Conservation (phyloP, 2,329 filamentous ascomycete species). For the Diplocarpon rosae region DNA sequence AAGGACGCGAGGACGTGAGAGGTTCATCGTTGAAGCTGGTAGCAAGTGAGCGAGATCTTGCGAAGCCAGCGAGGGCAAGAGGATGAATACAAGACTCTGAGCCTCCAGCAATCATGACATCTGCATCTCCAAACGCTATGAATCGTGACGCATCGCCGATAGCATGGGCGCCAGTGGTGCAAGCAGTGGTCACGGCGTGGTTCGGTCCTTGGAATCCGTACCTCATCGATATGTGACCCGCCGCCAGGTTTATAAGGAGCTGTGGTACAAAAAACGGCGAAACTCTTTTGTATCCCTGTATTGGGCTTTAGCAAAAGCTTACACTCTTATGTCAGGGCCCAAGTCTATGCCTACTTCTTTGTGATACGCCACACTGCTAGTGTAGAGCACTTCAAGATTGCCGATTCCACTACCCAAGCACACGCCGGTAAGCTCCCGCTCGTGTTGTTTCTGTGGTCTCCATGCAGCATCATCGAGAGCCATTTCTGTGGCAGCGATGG, state of each 20-base stretch:
- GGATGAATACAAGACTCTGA: constrained; percentile 95
- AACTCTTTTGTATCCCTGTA: constrained; percentile 80
- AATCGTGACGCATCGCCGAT: constrained; percentile 90
- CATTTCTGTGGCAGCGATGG: constrained; percentile 75
- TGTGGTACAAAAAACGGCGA: constrained; percentile 90
- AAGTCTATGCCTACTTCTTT: constrained; percentile 42
- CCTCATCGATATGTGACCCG: constrained; percentile 89
- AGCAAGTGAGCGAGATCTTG: constrained; percentile 73
- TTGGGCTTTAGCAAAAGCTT: constrained; percentile 16
- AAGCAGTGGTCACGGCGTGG: constrained; percentile 86
- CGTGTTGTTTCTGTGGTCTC: constrained; percentile 38
- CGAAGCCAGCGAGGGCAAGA: constrained; percentile 83
- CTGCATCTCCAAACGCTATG: constrained; percentile 80
- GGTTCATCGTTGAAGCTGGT: constrained; percentile 71
- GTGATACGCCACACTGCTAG: constrained; percentile 67
- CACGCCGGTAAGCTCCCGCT: constrained; percentile 72
- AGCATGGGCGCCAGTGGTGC: constrained; percentile 90
- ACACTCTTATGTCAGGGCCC: background rate
- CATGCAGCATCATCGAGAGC: constrained; percentile 76
- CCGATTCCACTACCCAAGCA: constrained; percentile 94
- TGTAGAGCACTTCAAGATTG: constrained; percentile 82
- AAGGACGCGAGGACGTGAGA: constrained; percentile 65
- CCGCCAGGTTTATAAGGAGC: constrained; percentile 87
- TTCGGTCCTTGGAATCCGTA: constrained; percentile 86
- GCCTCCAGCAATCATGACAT: constrained; percentile 94